These are phyloP conservation scores for Dactylella cylindrospora DNA, from an alignment of 2,329 filamentous ascomycete species.

Conservation along the genomic window DNA sequence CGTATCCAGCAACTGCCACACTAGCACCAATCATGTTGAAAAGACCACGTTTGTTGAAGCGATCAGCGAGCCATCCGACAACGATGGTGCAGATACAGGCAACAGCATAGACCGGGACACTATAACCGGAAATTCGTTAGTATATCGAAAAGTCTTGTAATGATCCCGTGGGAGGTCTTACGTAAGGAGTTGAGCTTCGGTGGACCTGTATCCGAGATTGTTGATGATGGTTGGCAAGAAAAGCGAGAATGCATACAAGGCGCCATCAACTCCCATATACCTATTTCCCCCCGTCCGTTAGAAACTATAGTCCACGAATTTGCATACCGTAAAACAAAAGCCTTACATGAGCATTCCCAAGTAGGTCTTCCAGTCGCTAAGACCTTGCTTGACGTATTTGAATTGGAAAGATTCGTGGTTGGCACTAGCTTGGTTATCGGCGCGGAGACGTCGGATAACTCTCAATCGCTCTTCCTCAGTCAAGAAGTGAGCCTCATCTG, in stretches of 20 bases:
- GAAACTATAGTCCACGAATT: too few relatives aligned
- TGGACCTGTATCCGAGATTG: constrained; percentile 59
- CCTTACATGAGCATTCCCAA: constrained; percentile 59
- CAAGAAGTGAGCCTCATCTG: constrained; percentile 73
- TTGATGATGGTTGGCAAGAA: constrained; percentile 79
- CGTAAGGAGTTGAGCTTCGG: constrained; percentile 69
- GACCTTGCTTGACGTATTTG: constrained; percentile 68
- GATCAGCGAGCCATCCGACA: constrained; percentile 75
- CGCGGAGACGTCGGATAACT: constrained; percentile 69
- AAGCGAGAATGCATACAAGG: constrained; percentile 55
- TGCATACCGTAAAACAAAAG: neutral
- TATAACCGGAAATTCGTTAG: neutral
- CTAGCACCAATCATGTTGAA: constrained; percentile 75
- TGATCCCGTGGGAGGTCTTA: too few relatives aligned
- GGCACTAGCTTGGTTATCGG: constrained; percentile 73
- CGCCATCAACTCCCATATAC: constrained; percentile 48
- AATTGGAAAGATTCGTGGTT: constrained; percentile 73
- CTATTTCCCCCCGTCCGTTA: too few relatives aligned
- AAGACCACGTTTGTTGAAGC: constrained; percentile 69
- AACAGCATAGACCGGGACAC: constrained; percentile 67
- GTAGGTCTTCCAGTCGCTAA: constrained; percentile 85
- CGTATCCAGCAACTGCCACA: constrained; percentile 74
- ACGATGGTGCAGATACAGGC: constrained; percentile 69
- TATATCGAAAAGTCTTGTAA: neutral
- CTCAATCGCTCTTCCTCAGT: constrained; percentile 68